Conservation (phyloP, 2,329 filamentous ascomycete species). For the Ophiostoma novo-ulmi region DNA sequence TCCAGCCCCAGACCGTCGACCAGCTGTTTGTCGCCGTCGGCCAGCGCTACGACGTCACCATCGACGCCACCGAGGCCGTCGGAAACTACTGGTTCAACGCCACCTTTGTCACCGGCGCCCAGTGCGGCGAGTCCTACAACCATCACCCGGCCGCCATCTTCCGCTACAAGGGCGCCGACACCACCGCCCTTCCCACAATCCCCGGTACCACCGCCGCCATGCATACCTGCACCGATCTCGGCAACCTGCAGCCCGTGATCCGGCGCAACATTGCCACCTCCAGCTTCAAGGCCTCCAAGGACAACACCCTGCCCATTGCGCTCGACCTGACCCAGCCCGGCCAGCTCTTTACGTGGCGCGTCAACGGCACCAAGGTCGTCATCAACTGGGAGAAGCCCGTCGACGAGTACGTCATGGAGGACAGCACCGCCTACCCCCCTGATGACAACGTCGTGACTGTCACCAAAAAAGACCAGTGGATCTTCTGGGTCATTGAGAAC, state of each 20-base stretch:
- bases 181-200: slow-evolving; percentile 32
- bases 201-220: slow-evolving; percentile 30
- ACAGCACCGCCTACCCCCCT: slow-evolving; percentile 23
- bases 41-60: slow-evolving; percentile 43
- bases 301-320: slow-evolving; percentile 26
- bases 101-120: slow-evolving; percentile 26
- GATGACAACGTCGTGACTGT: slow-evolving; percentile 26
- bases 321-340: slow-evolving; percentile 33
- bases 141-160: slow-evolving; percentile 38
- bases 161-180: slow-evolving; percentile 35
- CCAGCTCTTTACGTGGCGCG: slow-evolving; percentile 33
- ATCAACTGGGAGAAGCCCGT: slow-evolving; percentile 38
- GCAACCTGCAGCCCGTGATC: slow-evolving; percentile 27
- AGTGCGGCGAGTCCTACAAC: slow-evolving; percentile 29
- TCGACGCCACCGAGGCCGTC: slow-evolving; percentile 37
- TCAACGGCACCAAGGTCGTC: slow-evolving; percentile 33
- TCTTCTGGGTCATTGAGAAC: slow-evolving; percentile 27
- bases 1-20: slow-evolving; percentile 46
- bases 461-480: slow-evolving; percentile 23
- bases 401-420: slow-evolving; percentile 33
- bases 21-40: slow-evolving; percentile 48
- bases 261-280: slow-evolving; percentile 22
- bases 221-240: slow-evolving; percentile 27
- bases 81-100: slow-evolving; percentile 35
- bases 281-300: slow-evolving; percentile 22